Conservation (phyloP, 495 filamentous ascomycete species). For the Apodospora peruviana region DNA sequence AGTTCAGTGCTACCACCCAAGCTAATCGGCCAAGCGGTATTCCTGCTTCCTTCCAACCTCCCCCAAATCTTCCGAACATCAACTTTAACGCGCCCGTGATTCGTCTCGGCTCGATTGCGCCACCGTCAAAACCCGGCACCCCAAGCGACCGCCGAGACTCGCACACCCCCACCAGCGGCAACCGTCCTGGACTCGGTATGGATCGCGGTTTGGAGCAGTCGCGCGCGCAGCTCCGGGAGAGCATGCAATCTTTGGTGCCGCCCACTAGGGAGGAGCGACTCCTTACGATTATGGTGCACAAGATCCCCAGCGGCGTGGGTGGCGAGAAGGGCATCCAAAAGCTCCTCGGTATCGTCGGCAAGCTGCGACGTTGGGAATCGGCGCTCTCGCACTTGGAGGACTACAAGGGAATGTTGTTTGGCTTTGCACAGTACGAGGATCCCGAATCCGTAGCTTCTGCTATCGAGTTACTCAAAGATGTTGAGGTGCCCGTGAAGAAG, state of each 20-base stretch:
- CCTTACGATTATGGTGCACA: conserved; percentile 83
- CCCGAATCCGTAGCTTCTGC: conserved; percentile 81
- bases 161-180: conserved; percentile 36
- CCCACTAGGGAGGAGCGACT: conserved; percentile 87
- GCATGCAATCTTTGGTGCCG: conserved; percentile 71
- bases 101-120: conserved; percentile 69
- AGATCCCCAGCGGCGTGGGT: conserved; percentile 70
- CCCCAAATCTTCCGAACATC: conserved; percentile 91
- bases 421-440: conserved; percentile 96
- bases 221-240: conserved; percentile 65
- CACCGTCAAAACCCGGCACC: conserved; percentile 58
- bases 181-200: conserved; percentile 63
- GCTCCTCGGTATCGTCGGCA: conserved; percentile 72
- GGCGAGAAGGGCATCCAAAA: conserved; percentile 80
- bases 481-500: conserved; percentile 79
- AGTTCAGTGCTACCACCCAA: conserved; percentile 57
- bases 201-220: conserved; percentile 60
- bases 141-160: conserved; percentile 41
- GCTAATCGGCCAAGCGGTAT: conserved; percentile 72
- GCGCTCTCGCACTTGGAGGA: conserved; percentile 60
- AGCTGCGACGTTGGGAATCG: conserved; percentile 73
- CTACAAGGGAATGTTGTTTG: conserved; percentile 80
- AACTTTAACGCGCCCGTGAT: conserved; percentile 98
- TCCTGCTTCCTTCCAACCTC: conserved; percentile 81
- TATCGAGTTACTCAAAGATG: conserved; percentile 76